These are phyloP conservation scores for Yamadazyma friedrichii DNA, from an alignment of 1,139 yeast species.

Conservation along the genomic window DNA sequence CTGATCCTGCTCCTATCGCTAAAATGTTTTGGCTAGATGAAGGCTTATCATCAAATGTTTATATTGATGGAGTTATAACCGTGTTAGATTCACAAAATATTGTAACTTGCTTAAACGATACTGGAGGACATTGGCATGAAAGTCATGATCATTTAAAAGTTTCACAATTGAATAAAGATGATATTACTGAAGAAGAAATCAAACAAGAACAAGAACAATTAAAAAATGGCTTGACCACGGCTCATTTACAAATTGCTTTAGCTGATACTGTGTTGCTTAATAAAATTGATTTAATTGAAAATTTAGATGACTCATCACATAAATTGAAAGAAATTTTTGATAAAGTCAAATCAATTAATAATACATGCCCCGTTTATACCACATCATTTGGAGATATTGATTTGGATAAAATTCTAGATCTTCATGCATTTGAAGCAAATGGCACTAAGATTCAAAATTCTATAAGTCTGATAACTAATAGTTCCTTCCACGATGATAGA, in stretches of 20 bases:
- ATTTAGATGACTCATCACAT: conserved; percentile 15
- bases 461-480: conserved; percentile 15
- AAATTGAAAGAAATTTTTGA: conserved; percentile 22
- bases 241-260: conserved; percentile 84
- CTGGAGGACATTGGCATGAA: conserved; percentile 58
- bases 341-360: conserved; percentile 60
- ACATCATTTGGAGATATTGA: conserved; percentile 75
- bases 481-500: conserved; percentile 45
- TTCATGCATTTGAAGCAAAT: conserved; percentile 73
- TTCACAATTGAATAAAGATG: conserved; percentile 23
- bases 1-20: conserved; percentile 97
- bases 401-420: conserved; percentile 58
- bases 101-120: conserved; percentile 63
- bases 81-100: conserved; percentile 82
- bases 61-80: conserved; percentile 91
- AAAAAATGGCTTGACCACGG: conserved; percentile 66
- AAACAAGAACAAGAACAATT: conserved; percentile 30
- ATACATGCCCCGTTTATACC: conserved; percentile 62
- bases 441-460: conserved; percentile 28
- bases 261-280: conserved; percentile 83
- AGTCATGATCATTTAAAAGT: conserved; percentile 28
- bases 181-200: conserved; percentile 29
- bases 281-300: conserved; percentile 58
- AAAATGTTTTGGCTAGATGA: conserved; percentile 97
- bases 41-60: conserved; percentile 77